These are phyloP conservation scores for Colletotrichum ledebouriae DNA, from an alignment of 2,329 filamentous ascomycete species.

Conservation along the genomic window DNA sequence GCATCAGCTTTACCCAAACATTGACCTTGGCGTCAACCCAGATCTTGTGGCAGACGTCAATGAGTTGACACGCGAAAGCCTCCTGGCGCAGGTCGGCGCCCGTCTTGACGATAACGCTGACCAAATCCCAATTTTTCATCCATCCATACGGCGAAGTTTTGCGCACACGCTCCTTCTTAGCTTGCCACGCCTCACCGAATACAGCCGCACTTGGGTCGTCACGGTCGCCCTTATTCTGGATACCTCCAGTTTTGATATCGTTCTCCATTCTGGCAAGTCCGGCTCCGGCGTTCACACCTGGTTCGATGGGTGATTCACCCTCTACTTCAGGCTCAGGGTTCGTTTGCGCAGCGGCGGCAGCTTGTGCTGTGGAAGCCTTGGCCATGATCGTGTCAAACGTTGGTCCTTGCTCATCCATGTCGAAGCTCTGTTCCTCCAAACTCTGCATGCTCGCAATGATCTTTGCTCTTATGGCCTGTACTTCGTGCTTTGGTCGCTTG, in stretches of 20 bases:
- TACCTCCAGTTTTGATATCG: slow-evolving; percentile 86
- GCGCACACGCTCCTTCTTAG: slow-evolving; percentile 86
- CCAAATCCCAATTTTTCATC: slow-evolving; percentile 91
- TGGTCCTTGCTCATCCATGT: slow-evolving; percentile 76
- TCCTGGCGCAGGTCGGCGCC: slow-evolving; percentile 86
- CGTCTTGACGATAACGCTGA: slow-evolving; percentile 91
- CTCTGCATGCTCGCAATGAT: slow-evolving; percentile 94
- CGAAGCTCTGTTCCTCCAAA: slow-evolving; percentile 87
- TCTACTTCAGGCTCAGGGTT: slow-evolving; percentile 64
- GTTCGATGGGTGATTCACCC: slow-evolving; percentile 64
- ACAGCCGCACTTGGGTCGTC: slow-evolving; percentile 89
- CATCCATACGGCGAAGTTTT: slow-evolving; percentile 87
- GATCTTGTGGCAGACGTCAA: slow-evolving; percentile 84
- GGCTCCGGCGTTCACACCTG: slow-evolving; percentile 75
- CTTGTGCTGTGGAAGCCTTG: slow-evolving; percentile 70
- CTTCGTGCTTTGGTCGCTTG: slow-evolving; percentile 83
- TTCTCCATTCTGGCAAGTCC: slow-evolving; percentile 90
- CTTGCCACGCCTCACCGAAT: slow-evolving; percentile 88
- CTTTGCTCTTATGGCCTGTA: slow-evolving; percentile 85
- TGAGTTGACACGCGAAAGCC: slow-evolving; percentile 88
- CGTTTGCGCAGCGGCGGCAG: slow-evolving; percentile 60
- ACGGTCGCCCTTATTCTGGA: slow-evolving; percentile 83
- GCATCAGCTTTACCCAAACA: slow-evolving; percentile 92
- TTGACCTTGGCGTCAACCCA: slow-evolving; percentile 81
- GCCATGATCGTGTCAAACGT: slow-evolving; percentile 89